Evolutionary conservation across 305 asterid genomes (phyloP).

Genomic region (Coffea humblotiana): DNA sequence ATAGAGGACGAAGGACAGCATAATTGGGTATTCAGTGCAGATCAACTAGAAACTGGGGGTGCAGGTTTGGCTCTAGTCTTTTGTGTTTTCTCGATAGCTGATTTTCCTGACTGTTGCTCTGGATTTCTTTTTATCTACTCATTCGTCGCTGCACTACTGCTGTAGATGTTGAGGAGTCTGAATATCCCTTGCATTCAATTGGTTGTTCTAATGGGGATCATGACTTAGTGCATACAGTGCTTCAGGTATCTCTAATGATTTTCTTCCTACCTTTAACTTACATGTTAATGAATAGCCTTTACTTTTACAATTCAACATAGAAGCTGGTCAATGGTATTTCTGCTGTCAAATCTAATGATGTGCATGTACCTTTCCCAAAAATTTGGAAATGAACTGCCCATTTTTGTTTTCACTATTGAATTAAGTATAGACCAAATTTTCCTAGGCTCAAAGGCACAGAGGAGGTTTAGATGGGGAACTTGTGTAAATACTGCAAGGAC

Average conservation of each 20-base stretch:
- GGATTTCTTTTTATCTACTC: neutral
- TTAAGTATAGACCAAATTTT: neutral
- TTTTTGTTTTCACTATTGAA: neutral
- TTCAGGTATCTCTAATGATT: conserved; percentile 53
- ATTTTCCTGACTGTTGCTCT: neutral
- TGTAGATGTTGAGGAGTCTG: conserved; percentile 56
- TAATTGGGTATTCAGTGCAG: conserved; percentile 84
- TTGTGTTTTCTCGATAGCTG: neutral
- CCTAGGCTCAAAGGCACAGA: neutral
- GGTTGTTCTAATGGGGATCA: conserved; percentile 72
- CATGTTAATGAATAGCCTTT: neutral
- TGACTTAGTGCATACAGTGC: conserved; percentile 65
- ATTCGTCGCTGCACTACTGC: neutral
- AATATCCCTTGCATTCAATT: conserved; percentile 52
- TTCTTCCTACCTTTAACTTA: neutral
- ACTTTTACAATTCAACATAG: neutral
- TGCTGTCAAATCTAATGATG: neutral
- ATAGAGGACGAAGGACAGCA: conserved; percentile 62
- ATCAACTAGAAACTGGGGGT: conserved; percentile 52
- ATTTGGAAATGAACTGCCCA: neutral
- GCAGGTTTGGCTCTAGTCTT: conserved; percentile 36
- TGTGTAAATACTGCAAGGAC: neutral
- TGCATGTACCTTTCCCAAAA: neutral
- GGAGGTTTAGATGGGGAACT: neutral
- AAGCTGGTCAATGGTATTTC: neutral